A percentile compares a stretch with the other conserved stretches of the same genome.
Conservation (phyloP, 2,329 filamentous ascomycete species). For the Calonectria hongkongensis region DNA sequence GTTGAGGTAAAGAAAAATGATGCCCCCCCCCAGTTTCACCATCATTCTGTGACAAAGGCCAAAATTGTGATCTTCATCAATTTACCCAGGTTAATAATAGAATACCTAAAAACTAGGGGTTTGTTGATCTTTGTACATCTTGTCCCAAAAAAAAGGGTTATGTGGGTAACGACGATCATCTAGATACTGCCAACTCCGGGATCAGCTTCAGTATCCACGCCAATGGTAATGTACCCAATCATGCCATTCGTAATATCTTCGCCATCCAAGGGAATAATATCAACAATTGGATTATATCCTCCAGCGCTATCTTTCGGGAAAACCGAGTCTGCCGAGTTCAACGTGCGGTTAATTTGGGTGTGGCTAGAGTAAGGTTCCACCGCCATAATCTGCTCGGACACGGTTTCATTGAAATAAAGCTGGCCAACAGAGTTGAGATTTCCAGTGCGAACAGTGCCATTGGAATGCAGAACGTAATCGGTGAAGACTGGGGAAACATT, state of each 20-base stretch:
- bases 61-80: no score
- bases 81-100: no score
- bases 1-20: no score
- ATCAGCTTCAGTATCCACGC: neutral
- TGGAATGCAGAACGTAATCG: neutral
- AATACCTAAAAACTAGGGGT: no score
- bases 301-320: neutral
- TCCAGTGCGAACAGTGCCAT: neutral
- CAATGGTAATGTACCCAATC: conserved; percentile 1
- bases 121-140: no score
- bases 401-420: neutral
- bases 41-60: no score
- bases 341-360: neutral
- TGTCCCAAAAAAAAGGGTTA: no score
- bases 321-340: neutral
- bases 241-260: neutral
- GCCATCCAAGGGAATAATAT: neutral
- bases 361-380: neutral
- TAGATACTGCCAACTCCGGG: neutral
- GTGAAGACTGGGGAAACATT: neutral
- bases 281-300: neutral
- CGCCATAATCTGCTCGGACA: neutral
- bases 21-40: no score
- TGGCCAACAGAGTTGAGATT: conserved; percentile 1
- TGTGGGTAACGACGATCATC: no score